Evolutionary conservation across 495 filamentous ascomycete genomes (phyloP).

Genomic region (Thermochaetoides thermophila): DNA sequence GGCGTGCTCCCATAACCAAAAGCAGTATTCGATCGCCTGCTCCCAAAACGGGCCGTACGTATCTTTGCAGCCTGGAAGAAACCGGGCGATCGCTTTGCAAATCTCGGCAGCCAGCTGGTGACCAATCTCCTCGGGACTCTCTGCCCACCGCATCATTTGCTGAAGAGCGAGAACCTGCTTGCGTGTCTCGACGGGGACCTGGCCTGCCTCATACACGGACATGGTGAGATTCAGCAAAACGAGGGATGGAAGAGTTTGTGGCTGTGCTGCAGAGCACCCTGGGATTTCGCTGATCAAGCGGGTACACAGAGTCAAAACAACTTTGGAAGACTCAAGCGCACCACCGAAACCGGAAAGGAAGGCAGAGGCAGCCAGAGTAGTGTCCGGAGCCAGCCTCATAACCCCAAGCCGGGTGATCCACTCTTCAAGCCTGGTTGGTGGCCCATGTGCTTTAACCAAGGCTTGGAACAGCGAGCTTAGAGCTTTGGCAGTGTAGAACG

Average conservation of each 20-base stretch:
- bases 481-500: conserved; percentile 36
- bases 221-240: conserved; percentile 32
- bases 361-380: conserved; percentile 34
- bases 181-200: conserved; percentile 53
- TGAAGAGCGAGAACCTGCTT: conserved; percentile 71
- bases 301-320: conserved; percentile 34
- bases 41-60: conserved; percentile 83
- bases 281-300: conserved; percentile 39
- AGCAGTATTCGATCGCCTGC: conserved; percentile 43
- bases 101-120: conserved; percentile 42
- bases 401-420: conserved; percentile 25
- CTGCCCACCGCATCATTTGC: conserved; percentile 55
- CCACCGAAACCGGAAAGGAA: conserved; percentile 40
- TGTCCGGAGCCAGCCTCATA: conserved; percentile 24
- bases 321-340: conserved; percentile 26
- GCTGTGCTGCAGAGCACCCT: conserved; percentile 20
- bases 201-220: conserved; percentile 26
- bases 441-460: conserved; percentile 22
- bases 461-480: conserved; percentile 27
- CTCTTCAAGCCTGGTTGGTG: conserved; percentile 21
- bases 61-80: conserved; percentile 56
- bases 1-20: conserved; percentile 37
- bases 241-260: conserved; percentile 25
- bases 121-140: conserved; percentile 32
- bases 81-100: conserved; percentile 44